Evolutionary conservation across 148 eudicot genomes (phyloP).

Genomic region (Rheum nobile): DNA sequence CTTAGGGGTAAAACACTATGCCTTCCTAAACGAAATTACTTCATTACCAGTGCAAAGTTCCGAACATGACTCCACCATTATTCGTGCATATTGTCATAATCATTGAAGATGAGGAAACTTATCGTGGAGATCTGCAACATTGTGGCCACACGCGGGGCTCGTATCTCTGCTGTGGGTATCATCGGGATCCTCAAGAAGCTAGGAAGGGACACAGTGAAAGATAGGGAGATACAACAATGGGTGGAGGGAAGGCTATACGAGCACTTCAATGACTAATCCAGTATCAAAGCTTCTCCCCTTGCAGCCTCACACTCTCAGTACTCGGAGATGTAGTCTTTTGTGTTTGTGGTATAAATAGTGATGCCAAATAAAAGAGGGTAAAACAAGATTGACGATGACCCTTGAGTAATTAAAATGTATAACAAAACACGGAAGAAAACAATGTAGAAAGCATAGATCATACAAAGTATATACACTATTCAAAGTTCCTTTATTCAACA

Average conservation of each 20-base stretch:
- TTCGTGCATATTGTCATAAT: not conserved
- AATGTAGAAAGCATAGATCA: no score
- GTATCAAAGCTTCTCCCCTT: conserved; percentile 75
- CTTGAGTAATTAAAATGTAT: not conserved
- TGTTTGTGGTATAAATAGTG: not conserved
- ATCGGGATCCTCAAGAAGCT: conserved; percentile 69
- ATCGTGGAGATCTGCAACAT: conserved; percentile 58
- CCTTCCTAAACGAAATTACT: not conserved
- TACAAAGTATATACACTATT: no score
- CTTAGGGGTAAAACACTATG: conserved; percentile 84
- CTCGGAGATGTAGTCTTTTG: conserved; percentile 11
- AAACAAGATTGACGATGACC: not conserved
- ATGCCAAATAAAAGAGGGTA: not conserved
- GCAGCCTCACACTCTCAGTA: conserved; percentile 89
- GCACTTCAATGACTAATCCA: conserved; percentile 78
- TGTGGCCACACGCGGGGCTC: conserved; percentile 70
- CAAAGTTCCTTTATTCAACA: no score
- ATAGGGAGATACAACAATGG: conserved; percentile 42
- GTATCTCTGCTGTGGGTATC: conserved; percentile 83
- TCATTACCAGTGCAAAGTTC: not conserved
- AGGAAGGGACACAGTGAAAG: conserved; percentile 51
- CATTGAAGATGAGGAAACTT: conserved; percentile 61
- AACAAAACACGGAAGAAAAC: no score
- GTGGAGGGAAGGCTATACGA: conserved; percentile 81
- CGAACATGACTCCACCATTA: not conserved